These are phyloP conservation scores for Syzygium aromaticum DNA, from an alignment of 345 rosid genomes.

Conservation along the genomic window DNA sequence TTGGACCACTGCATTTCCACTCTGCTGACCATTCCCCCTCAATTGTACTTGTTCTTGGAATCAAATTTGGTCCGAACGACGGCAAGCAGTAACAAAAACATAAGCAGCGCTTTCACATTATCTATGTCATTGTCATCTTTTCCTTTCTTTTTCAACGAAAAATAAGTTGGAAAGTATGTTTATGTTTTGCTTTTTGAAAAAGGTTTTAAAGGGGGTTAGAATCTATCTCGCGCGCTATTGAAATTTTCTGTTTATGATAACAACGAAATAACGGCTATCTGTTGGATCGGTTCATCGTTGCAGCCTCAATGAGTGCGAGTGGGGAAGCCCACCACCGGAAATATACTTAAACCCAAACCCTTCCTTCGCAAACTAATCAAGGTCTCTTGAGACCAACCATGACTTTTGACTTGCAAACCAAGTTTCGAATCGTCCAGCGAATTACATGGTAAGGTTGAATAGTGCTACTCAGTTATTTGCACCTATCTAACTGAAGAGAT, in stretches of 20 bases:
- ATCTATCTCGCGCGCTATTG: accelerated
- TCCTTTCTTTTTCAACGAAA: neutral
- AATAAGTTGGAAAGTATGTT: neutral
- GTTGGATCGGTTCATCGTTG: neutral
- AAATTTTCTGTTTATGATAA: neutral
- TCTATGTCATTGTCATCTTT: neutral
- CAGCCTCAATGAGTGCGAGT: neutral
- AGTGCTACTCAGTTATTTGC: neutral
- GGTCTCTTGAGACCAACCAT: accelerated
- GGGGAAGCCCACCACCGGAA: neutral
- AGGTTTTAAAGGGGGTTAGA: neutral
- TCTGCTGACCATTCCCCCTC: neutral
- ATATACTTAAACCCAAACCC: neutral
- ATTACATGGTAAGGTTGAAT: neutral
- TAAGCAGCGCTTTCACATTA: neutral
- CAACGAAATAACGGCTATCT: accelerated
- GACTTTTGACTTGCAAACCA: neutral
- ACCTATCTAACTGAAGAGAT: neutral
- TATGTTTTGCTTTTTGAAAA: neutral
- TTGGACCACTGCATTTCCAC: neutral
- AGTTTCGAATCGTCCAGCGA: accelerated
- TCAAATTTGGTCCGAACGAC: neutral
- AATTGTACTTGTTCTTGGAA: neutral
- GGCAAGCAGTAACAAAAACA: neutral
- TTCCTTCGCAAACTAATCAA: accelerated